phyloP scores from a whole-genome alignment of 257 asterid species.

The Penstemon davidsonii region DNA sequence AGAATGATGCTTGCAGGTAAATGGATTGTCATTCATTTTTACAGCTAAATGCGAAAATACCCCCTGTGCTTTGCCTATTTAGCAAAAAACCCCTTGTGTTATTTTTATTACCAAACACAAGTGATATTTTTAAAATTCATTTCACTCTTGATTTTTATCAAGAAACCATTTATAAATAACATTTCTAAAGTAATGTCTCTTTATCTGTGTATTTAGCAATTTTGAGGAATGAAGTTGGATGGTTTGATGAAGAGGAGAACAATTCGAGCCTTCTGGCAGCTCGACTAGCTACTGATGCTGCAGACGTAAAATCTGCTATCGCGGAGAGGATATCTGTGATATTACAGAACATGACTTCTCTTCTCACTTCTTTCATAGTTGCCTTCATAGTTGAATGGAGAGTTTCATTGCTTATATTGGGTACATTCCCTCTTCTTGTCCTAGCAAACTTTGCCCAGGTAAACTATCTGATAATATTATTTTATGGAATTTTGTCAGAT shows the following conservation, averaged over 20 bases:
- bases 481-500: neutral
- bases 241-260: slow-evolving; percentile 99
- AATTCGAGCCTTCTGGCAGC: slow-evolving; percentile 89
- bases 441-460: slow-evolving; percentile 99
- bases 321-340: slow-evolving; percentile 98
- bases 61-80: too few species aligned
- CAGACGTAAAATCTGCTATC: slow-evolving; percentile 93
- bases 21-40: neutral
- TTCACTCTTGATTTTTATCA: too few species aligned
- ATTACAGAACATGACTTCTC: slow-evolving; percentile 96
- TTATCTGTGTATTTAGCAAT: slow-evolving; percentile 53
- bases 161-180: neutral
- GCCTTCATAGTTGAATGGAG: slow-evolving; percentile 99
- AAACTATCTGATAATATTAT: slow-evolving; percentile 22
- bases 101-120: too few species aligned
- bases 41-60: too few species aligned
- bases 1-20: slow-evolving; percentile 99
- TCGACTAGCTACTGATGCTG: slow-evolving; percentile 92
- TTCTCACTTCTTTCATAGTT: slow-evolving; percentile 91
- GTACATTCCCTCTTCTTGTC: slow-evolving; percentile 92
- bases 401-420: slow-evolving; percentile 84
- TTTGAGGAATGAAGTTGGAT: slow-evolving; percentile 93
- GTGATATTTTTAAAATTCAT: too few species aligned
- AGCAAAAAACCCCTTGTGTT: too few species aligned
- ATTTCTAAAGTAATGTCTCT: neutral